Evolutionary conservation across 805 yeast genomes (phyloP), one percentile per base, ranked within the genome.

Genomic region (Saccharomycopsis fermentans): DNA sequence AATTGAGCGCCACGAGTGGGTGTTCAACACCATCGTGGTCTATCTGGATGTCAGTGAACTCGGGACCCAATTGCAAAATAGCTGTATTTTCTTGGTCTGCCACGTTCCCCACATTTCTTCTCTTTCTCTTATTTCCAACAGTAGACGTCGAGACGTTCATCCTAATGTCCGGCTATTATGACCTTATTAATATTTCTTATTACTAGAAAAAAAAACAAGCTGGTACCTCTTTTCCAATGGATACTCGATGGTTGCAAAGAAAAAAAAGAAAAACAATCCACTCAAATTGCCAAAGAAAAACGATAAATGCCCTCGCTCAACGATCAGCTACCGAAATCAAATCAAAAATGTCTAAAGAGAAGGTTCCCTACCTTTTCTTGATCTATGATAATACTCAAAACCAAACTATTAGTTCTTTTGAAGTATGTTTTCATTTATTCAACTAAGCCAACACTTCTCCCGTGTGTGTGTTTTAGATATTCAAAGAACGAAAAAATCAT

Each of bases 1-100:
- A 74, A 71, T 91, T 92, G 64, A 94, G 76, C 0, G 98, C 89
- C 62, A 88, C 86, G 59, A 94, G 77, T 62, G 84, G 87, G 59
- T 83, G 85, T 58, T 80, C 81, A 60, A 82, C 81, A 19, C 97
- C 97, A 56, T 83, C 83, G 69, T 91, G 91, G 63, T 88, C 85
- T 39, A 84, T 73, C 69, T 91, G 97, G 36, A 80, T 81, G 56
- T 86, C 72, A 65, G 85, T 91, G 68, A 94, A 94, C 73, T 94
- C 99, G 29, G 96, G 92, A 9, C 99, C 99, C 58, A 94, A 79
- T 67, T 87, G 86, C 65, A 94, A 78, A 55, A 81, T 79, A 0
- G 96, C 83, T 0, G 98, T 95, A 67, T 94, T 95, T 68, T 92
- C 98, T 67, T 91, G 97, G 63, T 88, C 96, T 59, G 84, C 91